A percentile compares a stretch with the other conserved stretches of the same genome.
Evolutionary conservation across 2,329 filamentous ascomycete species (phyloP).

Genomic region (Dactylellina leptospora): DNA sequence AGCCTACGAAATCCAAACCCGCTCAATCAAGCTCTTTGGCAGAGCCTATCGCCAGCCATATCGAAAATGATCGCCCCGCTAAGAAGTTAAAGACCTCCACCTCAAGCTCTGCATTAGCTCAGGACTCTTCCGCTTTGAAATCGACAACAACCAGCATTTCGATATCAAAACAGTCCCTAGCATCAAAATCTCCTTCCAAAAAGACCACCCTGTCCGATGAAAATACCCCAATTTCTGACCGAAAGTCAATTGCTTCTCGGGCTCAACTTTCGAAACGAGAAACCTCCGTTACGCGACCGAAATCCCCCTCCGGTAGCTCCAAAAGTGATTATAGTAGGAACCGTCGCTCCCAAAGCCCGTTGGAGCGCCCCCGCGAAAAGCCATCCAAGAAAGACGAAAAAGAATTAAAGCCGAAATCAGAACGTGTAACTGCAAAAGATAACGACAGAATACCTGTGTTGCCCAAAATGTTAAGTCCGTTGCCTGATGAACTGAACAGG

Average conservation of each 20-base stretch:
- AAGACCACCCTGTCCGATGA: slow-evolving; percentile 22
- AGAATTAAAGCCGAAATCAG: slow-evolving; percentile 15
- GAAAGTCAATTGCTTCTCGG: slow-evolving; percentile 10
- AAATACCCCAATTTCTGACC: background rate
- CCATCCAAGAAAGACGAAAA: slow-evolving; percentile 27
- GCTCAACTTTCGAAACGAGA: slow-evolving; percentile 18
- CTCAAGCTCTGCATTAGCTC: slow-evolving; percentile 7
- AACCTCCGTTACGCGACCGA: slow-evolving; percentile 11
- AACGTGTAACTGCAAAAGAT: slow-evolving; percentile 19
- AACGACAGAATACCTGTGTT: slow-evolving; percentile 6
- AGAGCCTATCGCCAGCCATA: slow-evolving; percentile 6
- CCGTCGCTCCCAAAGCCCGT: slow-evolving; percentile 33
- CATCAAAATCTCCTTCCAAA: slow-evolving; percentile 29
- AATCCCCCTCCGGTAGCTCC: slow-evolving; percentile 22
- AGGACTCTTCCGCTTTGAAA: slow-evolving; percentile 10
- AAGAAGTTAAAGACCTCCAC: slow-evolving; percentile 47
- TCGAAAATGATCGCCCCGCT: slow-evolving; percentile 39
- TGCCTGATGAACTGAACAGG: slow-evolving; percentile 43
- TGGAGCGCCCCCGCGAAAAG: slow-evolving; percentile 24
- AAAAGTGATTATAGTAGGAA: slow-evolving; percentile 30
- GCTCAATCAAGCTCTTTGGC: slow-evolving; percentile 13
- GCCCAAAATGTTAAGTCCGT: slow-evolving; percentile 43
- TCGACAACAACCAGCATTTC: background rate
- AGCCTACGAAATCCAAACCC: slow-evolving; percentile 18
- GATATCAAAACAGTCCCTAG: slow-evolving; percentile 7